phyloP scores from a whole-genome alignment of 1,284 basidiomycete genomes.

The Boletus sp. region DNA sequence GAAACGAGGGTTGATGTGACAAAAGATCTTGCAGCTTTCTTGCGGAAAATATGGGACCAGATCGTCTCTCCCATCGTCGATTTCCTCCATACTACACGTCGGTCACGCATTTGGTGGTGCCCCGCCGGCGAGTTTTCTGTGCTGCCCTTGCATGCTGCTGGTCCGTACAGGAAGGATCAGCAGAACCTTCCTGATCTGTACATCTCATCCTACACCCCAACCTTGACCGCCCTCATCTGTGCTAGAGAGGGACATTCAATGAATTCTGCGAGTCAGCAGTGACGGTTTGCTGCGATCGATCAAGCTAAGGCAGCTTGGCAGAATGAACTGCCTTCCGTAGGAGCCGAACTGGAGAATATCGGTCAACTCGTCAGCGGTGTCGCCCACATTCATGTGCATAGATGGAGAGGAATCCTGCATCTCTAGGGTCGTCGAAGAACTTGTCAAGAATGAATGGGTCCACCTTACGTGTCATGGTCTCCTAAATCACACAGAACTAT shows the following conservation, averaged over 20 bases:
- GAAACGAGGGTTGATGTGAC: too few species aligned
- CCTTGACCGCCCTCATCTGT: background rate
- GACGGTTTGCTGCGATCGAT: background rate
- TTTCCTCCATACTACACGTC: too few species aligned
- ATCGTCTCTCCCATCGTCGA: too few species aligned
- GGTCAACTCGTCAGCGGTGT: background rate
- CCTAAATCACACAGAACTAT: background rate
- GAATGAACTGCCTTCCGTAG: background rate
- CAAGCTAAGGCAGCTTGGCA: background rate
- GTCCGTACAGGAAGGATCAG: too few species aligned
- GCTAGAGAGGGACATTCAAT: background rate
- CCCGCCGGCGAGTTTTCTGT: too few species aligned
- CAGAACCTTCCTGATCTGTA: too few species aligned
- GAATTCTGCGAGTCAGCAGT: background rate
- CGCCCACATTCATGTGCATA: background rate
- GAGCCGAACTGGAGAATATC: background rate
- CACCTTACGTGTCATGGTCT: too few species aligned
- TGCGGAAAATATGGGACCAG: too few species aligned
- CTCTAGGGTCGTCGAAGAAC: background rate
- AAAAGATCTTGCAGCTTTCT: too few species aligned
- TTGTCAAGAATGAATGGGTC: too few species aligned
- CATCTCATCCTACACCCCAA: background rate
- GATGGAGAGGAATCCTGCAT: background rate
- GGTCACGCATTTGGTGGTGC: too few species aligned
- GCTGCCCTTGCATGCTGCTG: too few species aligned